Evolutionary conservation across 768 basidiomycete species (phyloP), one percentile per base, ranked within the genome.

Genomic region (Lentinula detonsa): DNA sequence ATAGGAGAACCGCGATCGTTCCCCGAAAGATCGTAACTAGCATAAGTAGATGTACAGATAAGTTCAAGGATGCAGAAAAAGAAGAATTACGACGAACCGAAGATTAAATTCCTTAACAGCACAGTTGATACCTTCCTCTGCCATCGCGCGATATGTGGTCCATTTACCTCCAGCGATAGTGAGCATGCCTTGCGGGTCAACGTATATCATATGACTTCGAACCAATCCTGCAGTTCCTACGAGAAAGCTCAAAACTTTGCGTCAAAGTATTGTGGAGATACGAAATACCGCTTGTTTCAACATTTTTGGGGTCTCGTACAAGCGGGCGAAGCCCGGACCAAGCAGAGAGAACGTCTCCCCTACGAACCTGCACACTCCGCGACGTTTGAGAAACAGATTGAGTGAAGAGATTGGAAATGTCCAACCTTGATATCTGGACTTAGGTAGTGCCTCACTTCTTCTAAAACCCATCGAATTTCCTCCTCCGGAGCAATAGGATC

Each of bases 131-230:
- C 94, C 90, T 77, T 98, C 96, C 76, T 94, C 82, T 23, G 96
- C 94, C 96, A 98, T 97, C 35, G 87, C 88, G 53, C 91, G 79
- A 76, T 98, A 99, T 52, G 96, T 98, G 62, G 96, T 99, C 96
- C 96, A 99, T 74, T 99, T 99, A 4, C 96, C 96, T 16, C 96
- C 96, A 2, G 93, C 94, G 67, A 98, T 94, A 33, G 95, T 98
- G 62, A 99, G 74, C 66, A 99, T 76, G 16, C 95, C 94, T 63
- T 85, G 85, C 51, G 83, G 81, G 45, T 83, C 85, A 37, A 93
- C 85, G 69, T 94, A 82, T 65, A 97, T 90, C 82, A 99, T 83
- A 75, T 98, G 96, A 70, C 89, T 98, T 68, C 96, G 76, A 18
- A 99, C 96, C 57, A 99, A 76, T 0, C 88, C 89, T 74, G 95